Base-by-base conservation (phyloP, 495 filamentous ascomycete species). In the Aspergillus olivimuriae region DNA sequence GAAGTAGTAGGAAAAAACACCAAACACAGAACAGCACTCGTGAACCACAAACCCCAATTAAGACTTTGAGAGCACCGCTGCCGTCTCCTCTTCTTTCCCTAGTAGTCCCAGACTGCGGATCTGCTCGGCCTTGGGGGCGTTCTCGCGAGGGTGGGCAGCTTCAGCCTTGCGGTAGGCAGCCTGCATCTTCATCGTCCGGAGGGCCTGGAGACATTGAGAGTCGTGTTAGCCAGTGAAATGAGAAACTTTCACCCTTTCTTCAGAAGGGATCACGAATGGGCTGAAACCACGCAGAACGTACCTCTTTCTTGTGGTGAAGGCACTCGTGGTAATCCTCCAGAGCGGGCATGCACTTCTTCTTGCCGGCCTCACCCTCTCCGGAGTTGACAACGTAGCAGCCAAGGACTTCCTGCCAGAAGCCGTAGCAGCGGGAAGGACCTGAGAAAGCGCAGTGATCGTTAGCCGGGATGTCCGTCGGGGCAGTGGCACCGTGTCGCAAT, bases 281-380 rank as follows among this genome's bases (percentile, higher is more conserved):
- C n/a, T n/a, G n/a, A n/a, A n/a, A n/a, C n/a, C n/a, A 23, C 12
- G 0, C 9, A 26, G 30, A 40, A 66, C 77, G 52, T 53, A 95
- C 92, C 87, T 98, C 92, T 72, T 97, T 96, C 69, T 78, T 84
- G 75, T 98, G 92, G 63, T 98, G 91, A 59, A 98, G 74, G 72
- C 94, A 98, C 73, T 98, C 92, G 68, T 94, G 87, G 75, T 97
- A 97, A 58, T 99, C 92, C 60, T 97, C 92, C 50, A 95, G 70
- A 23, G 81, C 82, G n/a, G 86, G 87, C 31, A 75, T 60, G 63
- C 92, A 99, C 73, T 94, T 95, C 72, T 81, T 84, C 70, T 87
- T 91, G 34, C 89, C 89, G 8, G 79, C 74, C 55, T 90, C 83
- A 17, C 86, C 82, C 34, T 80, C 66, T 40, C 71, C 75, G 37